Evolutionary conservation across 2,329 filamentous ascomycete species (phyloP).

Genomic region (Fusarium lyarnte): DNA sequence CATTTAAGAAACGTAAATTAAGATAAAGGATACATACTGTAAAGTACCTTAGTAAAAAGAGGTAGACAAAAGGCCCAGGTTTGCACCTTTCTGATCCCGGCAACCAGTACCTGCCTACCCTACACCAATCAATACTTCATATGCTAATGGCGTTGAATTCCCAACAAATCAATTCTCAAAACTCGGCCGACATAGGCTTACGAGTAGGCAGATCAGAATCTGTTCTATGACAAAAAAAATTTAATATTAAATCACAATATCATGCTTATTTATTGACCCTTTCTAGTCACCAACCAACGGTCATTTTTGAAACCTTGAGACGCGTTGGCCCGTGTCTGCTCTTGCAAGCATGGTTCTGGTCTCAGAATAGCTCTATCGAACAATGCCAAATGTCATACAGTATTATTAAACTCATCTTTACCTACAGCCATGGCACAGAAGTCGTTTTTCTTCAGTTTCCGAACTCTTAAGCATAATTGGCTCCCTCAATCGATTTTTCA

Average conservation of each 20-base stretch:
- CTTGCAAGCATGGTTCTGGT: neutral
- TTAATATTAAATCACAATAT: neutral
- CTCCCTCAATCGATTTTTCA: neutral
- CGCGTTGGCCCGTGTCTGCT: neutral
- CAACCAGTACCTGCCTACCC: neutral
- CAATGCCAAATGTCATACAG: neutral
- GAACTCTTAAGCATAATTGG: neutral
- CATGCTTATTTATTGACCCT: neutral
- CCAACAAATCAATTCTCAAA: constrained; percentile 3
- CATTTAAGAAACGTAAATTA: neutral
- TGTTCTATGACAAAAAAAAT: neutral
- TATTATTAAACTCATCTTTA: constrained; percentile 8
- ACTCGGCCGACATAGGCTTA: neutral
- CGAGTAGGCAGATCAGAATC: neutral
- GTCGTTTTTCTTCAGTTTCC: neutral
- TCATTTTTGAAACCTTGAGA: neutral
- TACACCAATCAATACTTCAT: neutral
- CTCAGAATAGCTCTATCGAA: neutral
- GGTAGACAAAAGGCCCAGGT: neutral
- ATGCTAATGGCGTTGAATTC: neutral
- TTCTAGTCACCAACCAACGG: neutral
- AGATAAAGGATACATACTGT: neutral
- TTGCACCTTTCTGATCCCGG: neutral
- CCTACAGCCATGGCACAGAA: constrained; percentile 21
- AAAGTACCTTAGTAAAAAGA: neutral